Evolutionary conservation across 345 rosid species (phyloP), one percentile per base, ranked within the genome.

Genomic region (Hypericum perforatum): DNA sequence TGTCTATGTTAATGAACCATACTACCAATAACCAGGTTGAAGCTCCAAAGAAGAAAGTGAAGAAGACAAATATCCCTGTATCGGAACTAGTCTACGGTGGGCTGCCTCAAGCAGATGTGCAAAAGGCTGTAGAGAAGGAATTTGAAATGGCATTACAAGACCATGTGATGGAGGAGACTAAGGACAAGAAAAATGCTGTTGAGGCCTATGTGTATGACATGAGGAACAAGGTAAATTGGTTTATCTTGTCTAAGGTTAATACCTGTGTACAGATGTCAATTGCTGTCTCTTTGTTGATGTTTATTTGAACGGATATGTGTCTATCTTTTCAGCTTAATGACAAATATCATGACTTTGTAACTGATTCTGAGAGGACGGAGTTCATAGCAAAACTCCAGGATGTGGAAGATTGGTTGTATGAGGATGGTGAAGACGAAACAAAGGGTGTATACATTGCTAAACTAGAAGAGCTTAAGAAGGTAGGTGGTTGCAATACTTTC

Each of bases 61-160:
- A 82, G 78, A 88, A 89, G 73, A 78, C 81, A n/a, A 80, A 69
- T 38, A 61, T 92, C 41, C 95, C 94, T 7, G 76, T 92, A 8
- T 65, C 78, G 8, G 99, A 89, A 67, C 22, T 71, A 49, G 81
- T 92, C n/a, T 73, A 85, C 13, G 97, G 99, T 61, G 89, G 77
- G 54, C 46, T 89, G 82, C 48, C 41, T 8, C 54, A 85, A 37
- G 80, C 59, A 22, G 99, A 92, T 60, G 69, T 92, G 37, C 82
- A 85, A 56, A 84, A 89, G 66, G 95, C 94, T 11, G 74, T 92
- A 7, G 99, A 92, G 67, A 85, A 86, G 66, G 99, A 92, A 61
- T 92, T 82, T 62, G 97, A 92, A 74, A 88, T 92, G 98, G 97
- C 98, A 63, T 71, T 92, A 70, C 98, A 88, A 74, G 98, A 92